Evolutionary conservation across 495 filamentous ascomycete species (phyloP).

Genomic region (Lineolata rhizophorae): DNA sequence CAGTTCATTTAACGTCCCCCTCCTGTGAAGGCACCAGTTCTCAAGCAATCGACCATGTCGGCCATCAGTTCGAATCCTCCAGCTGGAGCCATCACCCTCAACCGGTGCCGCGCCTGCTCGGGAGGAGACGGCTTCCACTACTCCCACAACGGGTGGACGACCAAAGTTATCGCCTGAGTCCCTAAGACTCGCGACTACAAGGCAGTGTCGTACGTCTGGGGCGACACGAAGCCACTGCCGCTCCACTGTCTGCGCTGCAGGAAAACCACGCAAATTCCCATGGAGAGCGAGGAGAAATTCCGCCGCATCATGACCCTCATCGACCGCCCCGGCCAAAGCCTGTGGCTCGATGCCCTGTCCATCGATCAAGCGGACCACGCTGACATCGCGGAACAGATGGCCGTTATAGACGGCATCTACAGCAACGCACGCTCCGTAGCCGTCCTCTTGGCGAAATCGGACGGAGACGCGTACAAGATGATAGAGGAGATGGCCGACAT

Average conservation of each 20-base stretch:
- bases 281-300: neutral
- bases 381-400: neutral
- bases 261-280: neutral
- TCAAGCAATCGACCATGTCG: too few species aligned
- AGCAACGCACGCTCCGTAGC: neutral
- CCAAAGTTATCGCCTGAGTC: neutral
- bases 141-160: neutral
- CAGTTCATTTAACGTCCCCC: too few species aligned
- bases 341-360: neutral
- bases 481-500: neutral
- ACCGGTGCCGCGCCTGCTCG: too few species aligned
- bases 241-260: neutral
- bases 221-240: neutral
- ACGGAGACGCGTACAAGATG: neutral
- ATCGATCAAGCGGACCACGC: neutral
- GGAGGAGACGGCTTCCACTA: neutral
- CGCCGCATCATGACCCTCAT: neutral
- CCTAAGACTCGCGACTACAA: neutral
- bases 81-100: too few species aligned
- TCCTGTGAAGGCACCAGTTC: too few species aligned
- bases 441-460: neutral
- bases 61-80: too few species aligned
- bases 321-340: neutral
- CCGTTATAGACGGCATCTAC: neutral
- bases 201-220: slow-evolving; percentile 1